phyloP scores from a whole-genome alignment of 1,139 yeast genomes.

The Yamadazyma sp. region DNA sequence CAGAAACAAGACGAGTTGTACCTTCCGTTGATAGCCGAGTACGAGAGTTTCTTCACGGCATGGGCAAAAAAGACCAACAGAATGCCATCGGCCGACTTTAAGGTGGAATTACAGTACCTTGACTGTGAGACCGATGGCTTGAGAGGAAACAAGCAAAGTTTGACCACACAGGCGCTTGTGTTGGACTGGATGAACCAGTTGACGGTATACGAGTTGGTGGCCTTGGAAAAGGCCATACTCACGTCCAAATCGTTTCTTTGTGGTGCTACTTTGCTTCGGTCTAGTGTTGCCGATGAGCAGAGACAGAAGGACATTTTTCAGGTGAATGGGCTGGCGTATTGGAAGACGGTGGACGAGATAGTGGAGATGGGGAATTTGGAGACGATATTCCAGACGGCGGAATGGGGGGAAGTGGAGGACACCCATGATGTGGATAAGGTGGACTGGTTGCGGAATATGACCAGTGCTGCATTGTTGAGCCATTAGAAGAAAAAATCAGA shows the following conservation, averaged over 20 bases:
- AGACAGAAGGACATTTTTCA: conserved; percentile 31
- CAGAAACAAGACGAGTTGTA: conserved; percentile 73
- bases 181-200: conserved; percentile 62
- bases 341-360: conserved; percentile 61
- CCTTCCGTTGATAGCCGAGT: conserved; percentile 67
- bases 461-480: conserved; percentile 71
- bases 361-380: conserved; percentile 81
- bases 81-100: conserved; percentile 24
- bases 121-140: conserved; percentile 83
- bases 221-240: conserved; percentile 83
- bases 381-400: conserved; percentile 75
- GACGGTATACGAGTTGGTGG: conserved; percentile 75
- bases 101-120: conserved; percentile 49
- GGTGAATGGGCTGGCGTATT: conserved; percentile 32
- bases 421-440: conserved; percentile 95
- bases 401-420: conserved; percentile 99
- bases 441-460: conserved; percentile 78
- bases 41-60: conserved; percentile 59
- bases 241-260: conserved; percentile 84
- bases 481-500: conserved; percentile 6
- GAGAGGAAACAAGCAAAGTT: conserved; percentile 72
- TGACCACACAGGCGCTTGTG: conserved; percentile 62
- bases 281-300: conserved; percentile 29
- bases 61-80: conserved; percentile 31
- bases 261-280: conserved; percentile 53